phyloP scores from a whole-genome alignment of 2,329 filamentous ascomycete genomes.

The Drechslerella dactyloides region DNA sequence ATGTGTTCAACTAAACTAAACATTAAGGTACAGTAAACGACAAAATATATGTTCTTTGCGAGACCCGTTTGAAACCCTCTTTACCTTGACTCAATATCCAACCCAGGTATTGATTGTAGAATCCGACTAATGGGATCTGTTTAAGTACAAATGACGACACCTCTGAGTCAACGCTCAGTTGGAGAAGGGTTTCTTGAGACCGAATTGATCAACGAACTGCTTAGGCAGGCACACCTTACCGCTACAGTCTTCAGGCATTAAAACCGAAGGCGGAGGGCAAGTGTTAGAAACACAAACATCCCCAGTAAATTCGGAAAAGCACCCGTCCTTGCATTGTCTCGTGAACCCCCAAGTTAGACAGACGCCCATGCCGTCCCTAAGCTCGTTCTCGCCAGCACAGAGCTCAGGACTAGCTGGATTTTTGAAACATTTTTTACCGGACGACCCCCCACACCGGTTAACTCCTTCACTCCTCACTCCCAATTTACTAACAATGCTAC shows the following conservation, averaged over 20 bases:
- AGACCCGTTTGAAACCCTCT: too few relatives aligned
- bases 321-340: slow-evolving; percentile 4
- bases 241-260: slow-evolving; percentile 15
- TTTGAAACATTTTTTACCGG: slow-evolving; percentile 27
- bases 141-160: too few relatives aligned
- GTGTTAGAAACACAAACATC: slow-evolving; percentile 17
- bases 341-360: slow-evolving; percentile 12
- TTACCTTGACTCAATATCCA: too few relatives aligned
- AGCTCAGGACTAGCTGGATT: slow-evolving; percentile 17
- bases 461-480: slow-evolving; percentile 18
- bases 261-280: slow-evolving; percentile 12
- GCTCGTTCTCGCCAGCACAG: slow-evolving; percentile 22
- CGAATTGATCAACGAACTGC: slow-evolving; percentile 16
- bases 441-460: slow-evolving; percentile 20
- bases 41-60: too few relatives aligned
- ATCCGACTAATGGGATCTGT: too few relatives aligned
- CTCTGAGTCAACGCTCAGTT: too few relatives aligned
- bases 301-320: not conserved
- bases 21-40: too few relatives aligned
- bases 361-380: slow-evolving; percentile 30
- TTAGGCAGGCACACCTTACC: slow-evolving; percentile 27
- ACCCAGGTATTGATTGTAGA: too few relatives aligned
- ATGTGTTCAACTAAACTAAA: too few relatives aligned
- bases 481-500: not conserved
- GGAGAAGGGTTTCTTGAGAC: too few relatives aligned